Conservation (phyloP, 805 yeast genomes). For the Osmozyma mogii region DNA sequence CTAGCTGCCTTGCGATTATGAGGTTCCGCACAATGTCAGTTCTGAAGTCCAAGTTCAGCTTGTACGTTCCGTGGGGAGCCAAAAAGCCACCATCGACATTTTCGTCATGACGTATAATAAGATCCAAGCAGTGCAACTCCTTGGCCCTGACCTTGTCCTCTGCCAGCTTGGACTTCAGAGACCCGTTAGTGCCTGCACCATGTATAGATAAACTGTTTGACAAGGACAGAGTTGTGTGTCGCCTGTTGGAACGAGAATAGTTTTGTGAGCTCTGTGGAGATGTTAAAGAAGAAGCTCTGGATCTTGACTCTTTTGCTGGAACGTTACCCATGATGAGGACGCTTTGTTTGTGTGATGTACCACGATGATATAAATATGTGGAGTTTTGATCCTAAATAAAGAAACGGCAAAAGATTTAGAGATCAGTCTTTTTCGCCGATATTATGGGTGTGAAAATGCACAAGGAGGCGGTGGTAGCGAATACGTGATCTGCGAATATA, state of each 20-base stretch:
- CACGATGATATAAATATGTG: too few relatives aligned
- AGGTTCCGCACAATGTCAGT: conserved; percentile 63
- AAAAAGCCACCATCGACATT: conserved; percentile 90
- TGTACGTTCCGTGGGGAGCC: conserved; percentile 87
- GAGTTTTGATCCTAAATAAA: too few relatives aligned
- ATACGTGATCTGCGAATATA: too few relatives aligned
- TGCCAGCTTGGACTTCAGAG: conserved; percentile 17
- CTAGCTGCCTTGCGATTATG: conserved; percentile 61
- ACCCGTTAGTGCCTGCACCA: conserved; percentile 2
- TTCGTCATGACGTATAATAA: conserved; percentile 56
- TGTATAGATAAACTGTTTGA: too few relatives aligned
- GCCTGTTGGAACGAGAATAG: not conserved
- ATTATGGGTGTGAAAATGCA: too few relatives aligned
- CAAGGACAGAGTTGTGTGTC: conserved; percentile 5
- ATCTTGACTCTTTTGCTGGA: conserved; percentile 33
- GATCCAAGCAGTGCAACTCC: conserved; percentile 47
- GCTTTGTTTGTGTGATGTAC: too few relatives aligned
- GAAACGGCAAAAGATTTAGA: too few relatives aligned
- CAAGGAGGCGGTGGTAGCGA: too few relatives aligned
- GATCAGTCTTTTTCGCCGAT: too few relatives aligned
- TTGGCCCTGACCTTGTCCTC: conserved; percentile 44
- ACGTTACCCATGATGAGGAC: conserved; percentile 37
- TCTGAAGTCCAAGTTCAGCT: conserved; percentile 67
- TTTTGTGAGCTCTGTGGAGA: conserved; percentile 7
- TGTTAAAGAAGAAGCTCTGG: conserved; percentile 15